phyloP scores from a whole-genome alignment of 371 early-diverging fungal genomes.

The Rhizomucor miehei region DNA sequence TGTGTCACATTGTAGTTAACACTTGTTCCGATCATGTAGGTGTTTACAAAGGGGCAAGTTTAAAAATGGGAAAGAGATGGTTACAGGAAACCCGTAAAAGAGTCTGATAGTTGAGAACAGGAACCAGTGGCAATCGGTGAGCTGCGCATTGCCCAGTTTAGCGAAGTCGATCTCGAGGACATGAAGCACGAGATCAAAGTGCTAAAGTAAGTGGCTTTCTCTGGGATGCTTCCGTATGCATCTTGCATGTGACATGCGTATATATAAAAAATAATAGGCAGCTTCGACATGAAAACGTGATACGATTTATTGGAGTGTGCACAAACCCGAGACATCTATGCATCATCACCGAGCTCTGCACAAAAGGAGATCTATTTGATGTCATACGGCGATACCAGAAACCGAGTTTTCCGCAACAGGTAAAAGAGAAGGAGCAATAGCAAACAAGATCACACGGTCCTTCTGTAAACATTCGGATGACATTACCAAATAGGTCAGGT shows the following conservation, averaged over 20 bases:
- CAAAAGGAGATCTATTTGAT: constrained; percentile 75
- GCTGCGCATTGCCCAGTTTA: constrained; percentile 62
- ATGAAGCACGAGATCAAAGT: constrained; percentile 78
- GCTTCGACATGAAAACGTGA: constrained; percentile 75
- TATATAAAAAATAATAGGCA: constrained; percentile 36
- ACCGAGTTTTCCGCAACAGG: constrained; percentile 63
- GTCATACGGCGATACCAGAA: constrained; percentile 64
- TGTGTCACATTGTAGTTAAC: no score
- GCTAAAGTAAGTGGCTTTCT: constrained; percentile 51
- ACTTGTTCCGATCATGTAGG: not conserved
- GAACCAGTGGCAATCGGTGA: constrained; percentile 74
- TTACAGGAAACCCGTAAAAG: no score
- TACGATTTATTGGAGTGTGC: constrained; percentile 74
- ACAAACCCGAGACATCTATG: constrained; percentile 64
- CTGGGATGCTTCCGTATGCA: no score
- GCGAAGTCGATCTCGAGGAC: constrained; percentile 66
- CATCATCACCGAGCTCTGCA: constrained; percentile 75
- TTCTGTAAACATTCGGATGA: no score
- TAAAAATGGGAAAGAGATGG: no score
- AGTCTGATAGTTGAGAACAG: no score
- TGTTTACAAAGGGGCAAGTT: constrained; percentile 10
- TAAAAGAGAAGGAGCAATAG: constrained; percentile 10
- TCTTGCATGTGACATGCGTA: not conserved
- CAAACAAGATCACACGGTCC: not conserved
- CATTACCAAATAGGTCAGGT: constrained; percentile 48